Evolutionary conservation across 1,284 basidiomycete genomes (phyloP), one percentile per base, ranked within the genome.

Genomic region (Naganishia cerealis): DNA sequence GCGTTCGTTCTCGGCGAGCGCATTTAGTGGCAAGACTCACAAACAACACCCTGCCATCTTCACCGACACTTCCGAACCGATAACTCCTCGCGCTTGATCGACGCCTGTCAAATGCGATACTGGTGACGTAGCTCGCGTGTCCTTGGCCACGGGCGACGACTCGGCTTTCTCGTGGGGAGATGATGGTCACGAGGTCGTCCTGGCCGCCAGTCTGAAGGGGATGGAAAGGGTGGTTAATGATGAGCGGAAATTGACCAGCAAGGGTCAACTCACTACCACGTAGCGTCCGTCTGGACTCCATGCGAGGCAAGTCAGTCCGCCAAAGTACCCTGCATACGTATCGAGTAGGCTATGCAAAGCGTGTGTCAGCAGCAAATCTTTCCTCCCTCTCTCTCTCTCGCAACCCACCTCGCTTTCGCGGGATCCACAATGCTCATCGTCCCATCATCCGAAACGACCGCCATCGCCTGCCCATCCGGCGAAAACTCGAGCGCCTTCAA

Each of bases 81-180:
- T 94, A 94, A 43, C 90, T 91, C 53, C 92, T 85, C 29, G 89
- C 90, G 73, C 94, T 91, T 73, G 90, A 90, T 26, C 89, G 86
- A 61, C 87, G 84, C 15, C 90, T 88, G 79, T 99, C 96, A 77
- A 97, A 99, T 0, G 90, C 89, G 10, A 98, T 85, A 2, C 87
- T 85, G 0, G 91, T 90, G 5, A 99, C 91, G 76, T 96, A 98
- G 1, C 92, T 94, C 0, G 92, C 90, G 77, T 99, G 95, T 0
- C 95, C 96, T 80, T 97, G 94, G 81, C 94, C 97, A 58, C 94
- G 86, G 3, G 95, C 95, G n/a, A 99, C 87, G 15, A 98, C 87
- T 10, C 92, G 86, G 75, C 91, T 89, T 76, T 96, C 94, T 84
- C 89, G 90, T 0, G 92, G 91, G 0, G 93, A 92, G 77, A 92